phyloP scores from a whole-genome alignment of 805 yeast species.

The Candida montana region DNA sequence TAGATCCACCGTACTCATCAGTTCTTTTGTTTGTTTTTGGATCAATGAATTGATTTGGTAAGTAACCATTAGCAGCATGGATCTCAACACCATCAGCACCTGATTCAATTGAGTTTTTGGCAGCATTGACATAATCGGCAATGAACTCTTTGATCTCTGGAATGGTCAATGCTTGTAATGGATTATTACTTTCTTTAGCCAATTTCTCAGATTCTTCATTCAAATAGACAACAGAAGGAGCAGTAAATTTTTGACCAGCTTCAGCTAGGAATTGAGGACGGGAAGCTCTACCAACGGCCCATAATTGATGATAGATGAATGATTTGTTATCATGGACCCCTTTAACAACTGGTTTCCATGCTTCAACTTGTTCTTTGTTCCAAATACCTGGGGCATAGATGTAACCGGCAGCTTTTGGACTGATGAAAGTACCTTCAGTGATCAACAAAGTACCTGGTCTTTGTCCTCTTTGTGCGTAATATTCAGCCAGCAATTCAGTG shows the following conservation, averaged over 20 bases:
- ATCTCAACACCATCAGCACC: slow-evolving; percentile 39
- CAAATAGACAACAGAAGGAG: slow-evolving; percentile 33
- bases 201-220: slow-evolving; percentile 30
- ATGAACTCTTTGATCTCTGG: slow-evolving; percentile 27
- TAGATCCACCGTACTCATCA: slow-evolving; percentile 40
- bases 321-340: slow-evolving; percentile 48
- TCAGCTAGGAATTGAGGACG: slow-evolving; percentile 32
- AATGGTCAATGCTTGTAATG: slow-evolving; percentile 28
- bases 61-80: slow-evolving; percentile 38
- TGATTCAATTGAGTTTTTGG: slow-evolving; percentile 31
- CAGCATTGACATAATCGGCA: slow-evolving; percentile 28
- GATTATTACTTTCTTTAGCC: slow-evolving; percentile 29
- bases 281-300: slow-evolving; percentile 44
- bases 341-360: slow-evolving; percentile 46
- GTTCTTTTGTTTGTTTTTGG: slow-evolving; percentile 30
- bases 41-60: slow-evolving; percentile 37
- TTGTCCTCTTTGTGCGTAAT: slow-evolving; percentile 52
- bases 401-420: slow-evolving; percentile 40
- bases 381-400: slow-evolving; percentile 46
- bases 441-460: slow-evolving; percentile 54
- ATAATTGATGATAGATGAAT: slow-evolving; percentile 42
- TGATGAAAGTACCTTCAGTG: slow-evolving; percentile 53
- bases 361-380: slow-evolving; percentile 39
- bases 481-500: slow-evolving; percentile 39
- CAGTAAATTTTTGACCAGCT: slow-evolving; percentile 34